Conservation (phyloP, 441 rosid genomes). For the Arabidopsis hybrid region DNA sequence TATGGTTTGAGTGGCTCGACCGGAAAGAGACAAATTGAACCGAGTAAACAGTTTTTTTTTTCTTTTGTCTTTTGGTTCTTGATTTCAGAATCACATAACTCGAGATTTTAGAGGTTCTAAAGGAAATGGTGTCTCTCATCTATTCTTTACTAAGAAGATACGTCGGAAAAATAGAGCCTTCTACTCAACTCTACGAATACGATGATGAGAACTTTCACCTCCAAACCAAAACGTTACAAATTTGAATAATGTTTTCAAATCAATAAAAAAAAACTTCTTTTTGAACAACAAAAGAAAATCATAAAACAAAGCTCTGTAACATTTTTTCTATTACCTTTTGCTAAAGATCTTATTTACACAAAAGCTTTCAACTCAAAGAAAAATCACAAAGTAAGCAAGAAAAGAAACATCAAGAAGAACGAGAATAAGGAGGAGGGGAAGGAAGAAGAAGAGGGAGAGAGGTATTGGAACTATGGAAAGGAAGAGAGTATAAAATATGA, state of each 20-base stretch:
- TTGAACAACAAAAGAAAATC: background rate
- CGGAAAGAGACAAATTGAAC: background rate
- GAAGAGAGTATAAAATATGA: conserved; percentile 73
- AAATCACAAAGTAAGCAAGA: conserved; percentile 9
- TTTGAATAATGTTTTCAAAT: too few relatives aligned
- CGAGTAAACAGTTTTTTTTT: background rate
- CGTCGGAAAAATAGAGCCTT: background rate
- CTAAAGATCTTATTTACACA: conserved; percentile 13
- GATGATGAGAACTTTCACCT: background rate
- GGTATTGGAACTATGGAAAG: conserved; percentile 49
- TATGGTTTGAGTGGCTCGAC: too few relatives aligned
- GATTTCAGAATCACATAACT: background rate
- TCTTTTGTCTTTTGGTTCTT: background rate
- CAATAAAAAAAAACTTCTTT: too few relatives aligned
- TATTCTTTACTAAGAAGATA: background rate
- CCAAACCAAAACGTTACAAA: too few relatives aligned
- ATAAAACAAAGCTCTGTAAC: conserved; percentile 13
- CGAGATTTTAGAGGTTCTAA: background rate
- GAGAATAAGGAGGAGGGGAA: conserved; percentile 23
- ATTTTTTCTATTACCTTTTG: background rate
- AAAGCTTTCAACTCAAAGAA: conserved; percentile 7
- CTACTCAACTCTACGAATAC: background rate
- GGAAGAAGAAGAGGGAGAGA: conserved; percentile 37
- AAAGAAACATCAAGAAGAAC: background rate
- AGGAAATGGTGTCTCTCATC: background rate